Percentiles rank a stretch among this genome's conserved stretches.
Evolutionary conservation across 2,329 filamentous ascomycete species (phyloP).

Genomic region (Trichoderma sp.): DNA sequence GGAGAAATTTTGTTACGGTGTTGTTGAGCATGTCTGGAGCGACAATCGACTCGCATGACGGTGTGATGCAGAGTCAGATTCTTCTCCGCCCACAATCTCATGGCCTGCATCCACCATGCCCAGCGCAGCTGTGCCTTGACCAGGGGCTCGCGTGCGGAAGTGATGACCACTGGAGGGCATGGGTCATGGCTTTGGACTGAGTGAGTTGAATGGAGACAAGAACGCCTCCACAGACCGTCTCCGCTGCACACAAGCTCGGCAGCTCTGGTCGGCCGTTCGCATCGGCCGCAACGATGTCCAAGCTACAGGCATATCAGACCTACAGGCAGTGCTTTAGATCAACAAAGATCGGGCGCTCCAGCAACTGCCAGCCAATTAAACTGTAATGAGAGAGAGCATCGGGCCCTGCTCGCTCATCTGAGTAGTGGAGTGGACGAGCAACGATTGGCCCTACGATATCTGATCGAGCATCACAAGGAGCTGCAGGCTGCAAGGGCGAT

Average conservation of each 20-base stretch:
- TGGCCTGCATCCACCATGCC: not conserved
- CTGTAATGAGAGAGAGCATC: not conserved
- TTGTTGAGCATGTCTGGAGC: not conserved
- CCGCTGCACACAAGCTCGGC: not conserved
- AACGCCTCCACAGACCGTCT: not conserved
- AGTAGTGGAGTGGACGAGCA: not conserved
- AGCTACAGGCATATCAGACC: not conserved
- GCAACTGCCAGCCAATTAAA: not conserved
- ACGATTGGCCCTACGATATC: not conserved
- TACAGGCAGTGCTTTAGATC: not conserved
- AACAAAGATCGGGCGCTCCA: not conserved
- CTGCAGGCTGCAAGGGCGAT: constrained; percentile 7
- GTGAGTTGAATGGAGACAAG: constrained; percentile 11
- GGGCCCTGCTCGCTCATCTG: not conserved
- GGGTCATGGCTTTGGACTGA: constrained; percentile 1
- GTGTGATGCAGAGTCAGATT: not conserved
- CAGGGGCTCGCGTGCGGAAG: not conserved
- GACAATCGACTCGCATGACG: not conserved
- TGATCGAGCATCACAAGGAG: not conserved
- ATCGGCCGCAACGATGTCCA: not conserved
- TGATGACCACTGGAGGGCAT: not conserved
- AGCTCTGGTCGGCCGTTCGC: not conserved
- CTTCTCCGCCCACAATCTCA: not conserved
- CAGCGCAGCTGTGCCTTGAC: not conserved
- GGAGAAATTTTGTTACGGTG: not conserved